Base-by-base conservation (phyloP, 176 grass and related monocot genomes). In the Oryza glumipatula region DNA sequence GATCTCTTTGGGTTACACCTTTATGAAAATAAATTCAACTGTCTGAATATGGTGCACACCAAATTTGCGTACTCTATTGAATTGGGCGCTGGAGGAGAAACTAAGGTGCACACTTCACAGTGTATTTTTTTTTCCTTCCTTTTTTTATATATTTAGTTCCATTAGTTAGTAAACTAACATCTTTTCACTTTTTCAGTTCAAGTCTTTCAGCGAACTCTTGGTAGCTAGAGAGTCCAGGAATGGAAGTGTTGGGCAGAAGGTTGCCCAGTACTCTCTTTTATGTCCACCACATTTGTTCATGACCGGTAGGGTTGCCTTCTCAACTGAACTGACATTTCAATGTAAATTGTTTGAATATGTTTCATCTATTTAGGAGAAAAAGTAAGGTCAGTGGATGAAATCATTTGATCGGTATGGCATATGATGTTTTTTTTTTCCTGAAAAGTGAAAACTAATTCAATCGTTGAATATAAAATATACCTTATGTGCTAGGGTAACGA, bases 101-200 rank as follows among this genome's bases (percentile, higher is more conserved):
- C 26, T 32, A 15, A 67, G 65, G 65, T 67, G 10, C 7, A 2
- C 24, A 12, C 11, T 39, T 6, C 38, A 39, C 5, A 39, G 38
- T 39, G 38, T 39, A 39, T 39, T 5, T 6, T 39, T 38, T 39
- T 39, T 39, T 39, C 38, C 38, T 39, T 39, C 38, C 38, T 5
- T 39, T 39, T 39, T 39, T 39, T 39, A 39, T 39, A 39, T 39
- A 39, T 39, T 39, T 39, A 39, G 5, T 67, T 67, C n/a, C 26
- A 28, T 67, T 67, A 33, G 26, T 67, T 67, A 32, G 65, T 58
- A 58, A 67, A 67, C n/a, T 67, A 67, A 67, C 65, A 32, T 67
- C 65, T 15, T 15, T 67, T 67, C n/a, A 15, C 65, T 28, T 32
- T 4, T 67, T 28, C 65, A 67, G 65, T 24, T 67, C 24, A 5